Evolutionary conservation across 2,329 filamentous ascomycete species (phyloP).

Genomic region (Aureobasidium sp.): DNA sequence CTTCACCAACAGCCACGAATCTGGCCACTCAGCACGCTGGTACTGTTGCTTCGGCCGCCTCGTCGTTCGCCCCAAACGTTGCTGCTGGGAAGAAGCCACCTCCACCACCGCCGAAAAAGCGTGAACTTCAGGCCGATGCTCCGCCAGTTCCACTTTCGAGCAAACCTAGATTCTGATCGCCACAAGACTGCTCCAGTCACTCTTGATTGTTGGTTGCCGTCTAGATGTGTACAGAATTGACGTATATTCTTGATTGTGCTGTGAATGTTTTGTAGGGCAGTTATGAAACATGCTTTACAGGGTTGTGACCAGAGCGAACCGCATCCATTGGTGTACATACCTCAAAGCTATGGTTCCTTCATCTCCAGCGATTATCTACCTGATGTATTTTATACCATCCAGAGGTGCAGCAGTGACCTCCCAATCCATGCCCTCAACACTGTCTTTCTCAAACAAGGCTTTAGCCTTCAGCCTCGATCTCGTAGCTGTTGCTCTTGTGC

Average conservation of each 20-base stretch:
- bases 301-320: background rate
- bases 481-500: constrained; percentile 91
- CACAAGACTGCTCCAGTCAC: background rate
- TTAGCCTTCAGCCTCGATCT: constrained; percentile 63
- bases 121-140: constrained; percentile 35
- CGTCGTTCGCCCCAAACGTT: constrained; percentile 21
- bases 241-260: background rate
- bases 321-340: background rate
- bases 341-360: background rate
- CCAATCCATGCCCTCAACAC: background rate
- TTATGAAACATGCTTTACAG: background rate
- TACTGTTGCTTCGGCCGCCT: background rate
- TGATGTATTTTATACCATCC: background rate
- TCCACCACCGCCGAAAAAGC: constrained; percentile 50
- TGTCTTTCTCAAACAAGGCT: background rate
- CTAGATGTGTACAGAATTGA: background rate
- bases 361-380: background rate
- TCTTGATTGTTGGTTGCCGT: background rate
- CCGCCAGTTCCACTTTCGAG: constrained; percentile 50
- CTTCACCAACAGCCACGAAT: constrained; percentile 1
- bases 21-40: background rate
- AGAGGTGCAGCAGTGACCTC: background rate
- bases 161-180: constrained; percentile 38
- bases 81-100: constrained; percentile 43
- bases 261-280: too few relatives aligned